Percentiles rank a stretch among this genome's conserved stretches.
Evolutionary conservation across 345 rosid genomes (phyloP).

Genomic region (Nephelium lappaceum): DNA sequence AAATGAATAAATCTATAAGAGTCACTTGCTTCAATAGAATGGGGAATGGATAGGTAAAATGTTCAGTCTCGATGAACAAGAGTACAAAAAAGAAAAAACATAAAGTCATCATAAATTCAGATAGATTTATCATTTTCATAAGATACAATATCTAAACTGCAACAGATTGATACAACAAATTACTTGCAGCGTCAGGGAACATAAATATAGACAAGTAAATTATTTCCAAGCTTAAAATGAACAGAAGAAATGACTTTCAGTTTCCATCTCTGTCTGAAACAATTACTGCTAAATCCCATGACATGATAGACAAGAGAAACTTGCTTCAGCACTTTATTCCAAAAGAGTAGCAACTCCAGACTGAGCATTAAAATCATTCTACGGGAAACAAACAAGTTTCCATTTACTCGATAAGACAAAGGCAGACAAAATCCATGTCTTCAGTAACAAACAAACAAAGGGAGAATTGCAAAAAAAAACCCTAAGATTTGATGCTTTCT

Average conservation of each 20-base stretch:
- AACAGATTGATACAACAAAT: neutral
- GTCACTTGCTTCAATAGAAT: conserved; percentile 2
- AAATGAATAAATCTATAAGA: conserved; percentile 18
- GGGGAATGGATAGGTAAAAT: conserved; percentile 8
- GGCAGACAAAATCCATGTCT: conserved; percentile 8
- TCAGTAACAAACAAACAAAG: neutral
- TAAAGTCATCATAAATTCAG: neutral
- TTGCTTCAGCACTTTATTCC: neutral
- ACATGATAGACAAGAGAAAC: neutral
- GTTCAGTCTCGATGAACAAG: conserved; percentile 15
- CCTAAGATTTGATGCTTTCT: no score
- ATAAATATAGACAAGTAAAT: neutral
- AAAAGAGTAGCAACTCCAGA: neutral
- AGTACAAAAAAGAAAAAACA: neutral
- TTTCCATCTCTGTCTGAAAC: neutral
- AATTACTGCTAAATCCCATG: neutral
- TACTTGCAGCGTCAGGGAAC: neutral
- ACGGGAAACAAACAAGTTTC: conserved; percentile 4
- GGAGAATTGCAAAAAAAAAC: no score
- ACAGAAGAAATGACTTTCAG: neutral
- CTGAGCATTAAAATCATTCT: neutral
- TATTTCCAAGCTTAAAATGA: neutral
- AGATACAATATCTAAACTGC: neutral
- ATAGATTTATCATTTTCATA: neutral
- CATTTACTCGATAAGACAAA: conserved; percentile 3